Conservation (phyloP, 2,329 filamentous ascomycete species). For the Eutypa lata region DNA sequence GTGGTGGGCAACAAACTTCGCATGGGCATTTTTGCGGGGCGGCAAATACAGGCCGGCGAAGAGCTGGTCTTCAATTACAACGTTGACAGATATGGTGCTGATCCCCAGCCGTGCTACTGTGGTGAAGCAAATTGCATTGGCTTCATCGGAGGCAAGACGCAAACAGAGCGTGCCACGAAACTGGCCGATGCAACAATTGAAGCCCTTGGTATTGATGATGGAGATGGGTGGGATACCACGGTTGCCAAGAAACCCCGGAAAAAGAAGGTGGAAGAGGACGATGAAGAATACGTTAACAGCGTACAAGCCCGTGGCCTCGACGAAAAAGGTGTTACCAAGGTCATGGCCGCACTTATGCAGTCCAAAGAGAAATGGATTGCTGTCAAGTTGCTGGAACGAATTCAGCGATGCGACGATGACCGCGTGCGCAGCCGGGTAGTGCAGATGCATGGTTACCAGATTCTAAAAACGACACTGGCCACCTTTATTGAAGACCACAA, state of each 20-base stretch:
- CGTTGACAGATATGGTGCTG: slow-evolving; percentile 93
- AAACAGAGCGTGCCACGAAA: slow-evolving; percentile 93
- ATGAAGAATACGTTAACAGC: slow-evolving; percentile 93
- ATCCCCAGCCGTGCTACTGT: slow-evolving; percentile 96
- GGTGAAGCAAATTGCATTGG: slow-evolving; percentile 92
- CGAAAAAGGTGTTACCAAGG: slow-evolving; percentile 31
- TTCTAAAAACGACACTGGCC: slow-evolving; percentile 80
- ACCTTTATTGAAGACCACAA: slow-evolving; percentile 89
- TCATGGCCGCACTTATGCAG: slow-evolving; percentile 79
- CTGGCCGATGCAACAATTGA: slow-evolving; percentile 86
- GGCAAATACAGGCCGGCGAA: slow-evolving; percentile 80
- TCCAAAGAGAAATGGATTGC: slow-evolving; percentile 99
- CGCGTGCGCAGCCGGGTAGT: slow-evolving; percentile 84
- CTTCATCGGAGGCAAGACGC: slow-evolving; percentile 95
- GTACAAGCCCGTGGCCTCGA: slow-evolving; percentile 33
- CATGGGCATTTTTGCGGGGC: slow-evolving; percentile 96
- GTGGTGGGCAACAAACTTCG: slow-evolving; percentile 94
- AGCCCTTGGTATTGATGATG: slow-evolving; percentile 90
- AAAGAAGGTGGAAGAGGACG: slow-evolving; percentile 88
- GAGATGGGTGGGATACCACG: slow-evolving; percentile 85
- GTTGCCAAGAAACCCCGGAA: slow-evolving; percentile 87
- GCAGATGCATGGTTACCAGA: slow-evolving; percentile 95
- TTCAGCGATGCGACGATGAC: slow-evolving; percentile 84
- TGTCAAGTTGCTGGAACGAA: slow-evolving; percentile 86
- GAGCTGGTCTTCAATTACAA: slow-evolving; percentile 99